phyloP scores from a whole-genome alignment of 2,329 filamentous ascomycete species.

The Cladosporium velox region DNA sequence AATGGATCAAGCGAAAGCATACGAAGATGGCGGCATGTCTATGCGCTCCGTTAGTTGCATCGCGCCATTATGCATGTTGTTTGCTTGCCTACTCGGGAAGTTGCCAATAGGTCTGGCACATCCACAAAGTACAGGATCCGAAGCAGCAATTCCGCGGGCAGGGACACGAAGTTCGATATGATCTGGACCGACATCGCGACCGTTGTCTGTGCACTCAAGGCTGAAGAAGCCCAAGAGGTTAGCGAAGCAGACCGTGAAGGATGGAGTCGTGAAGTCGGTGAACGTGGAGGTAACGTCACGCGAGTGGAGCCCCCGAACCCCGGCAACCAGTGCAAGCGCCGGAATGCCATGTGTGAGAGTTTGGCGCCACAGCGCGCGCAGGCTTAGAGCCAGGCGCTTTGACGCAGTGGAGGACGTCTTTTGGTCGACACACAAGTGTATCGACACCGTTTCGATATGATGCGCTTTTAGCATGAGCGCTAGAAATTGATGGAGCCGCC shows the following conservation, averaged over 20 bases:
- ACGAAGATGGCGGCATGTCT: slow-evolving; percentile 66
- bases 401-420: slow-evolving; percentile 19
- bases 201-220: slow-evolving; percentile 4
- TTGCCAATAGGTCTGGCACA: slow-evolving; percentile 48
- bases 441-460: slow-evolving; percentile 10
- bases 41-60: slow-evolving; percentile 18
- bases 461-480: background rate
- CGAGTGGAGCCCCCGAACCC: background rate
- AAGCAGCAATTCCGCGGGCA: slow-evolving; percentile 50
- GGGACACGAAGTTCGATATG: background rate
- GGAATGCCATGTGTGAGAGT: slow-evolving; percentile 16
- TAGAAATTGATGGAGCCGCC: slow-evolving; percentile 1
- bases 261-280: slow-evolving; percentile 9
- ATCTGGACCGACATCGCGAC: slow-evolving; percentile 1
- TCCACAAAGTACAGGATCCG: slow-evolving; percentile 49
- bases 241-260: background rate
- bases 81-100: slow-evolving; percentile 41
- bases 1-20: slow-evolving; percentile 65
- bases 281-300: slow-evolving; percentile 10
- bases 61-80: background rate
- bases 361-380: slow-evolving; percentile 1
- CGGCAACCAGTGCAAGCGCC: slow-evolving; percentile 16
- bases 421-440: slow-evolving; percentile 9
- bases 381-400: slow-evolving; percentile 1
- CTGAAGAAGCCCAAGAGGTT: background rate